Conservation (phyloP, 2,329 filamentous ascomycete species). For the Chrysoporthe austroafricana region DNA sequence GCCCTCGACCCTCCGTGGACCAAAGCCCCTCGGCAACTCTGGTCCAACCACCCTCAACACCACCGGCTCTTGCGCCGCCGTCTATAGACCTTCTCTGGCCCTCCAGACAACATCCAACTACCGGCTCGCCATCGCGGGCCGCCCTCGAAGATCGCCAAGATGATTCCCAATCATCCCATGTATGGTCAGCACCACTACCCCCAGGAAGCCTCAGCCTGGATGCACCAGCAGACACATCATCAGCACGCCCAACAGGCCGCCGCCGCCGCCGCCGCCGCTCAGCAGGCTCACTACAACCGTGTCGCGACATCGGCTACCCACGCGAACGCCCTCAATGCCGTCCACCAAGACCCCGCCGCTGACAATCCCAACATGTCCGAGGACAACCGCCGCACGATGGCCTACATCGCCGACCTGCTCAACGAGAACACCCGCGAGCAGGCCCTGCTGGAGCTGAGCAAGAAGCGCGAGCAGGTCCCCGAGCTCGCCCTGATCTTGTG, state of each 20-base stretch:
- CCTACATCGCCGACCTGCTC: conserved; percentile 89
- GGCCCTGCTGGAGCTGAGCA: conserved; percentile 92
- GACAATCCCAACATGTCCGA: conserved; percentile 72
- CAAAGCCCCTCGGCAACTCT: neutral
- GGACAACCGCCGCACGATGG: conserved; percentile 90
- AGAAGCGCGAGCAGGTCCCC: conserved; percentile 97
- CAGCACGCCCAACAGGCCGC: conserved; percentile 61
- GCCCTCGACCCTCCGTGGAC: neutral
- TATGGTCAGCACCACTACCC: conserved; percentile 70
- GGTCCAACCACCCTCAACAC: conserved; percentile 1
- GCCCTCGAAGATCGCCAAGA: conserved; percentile 41
- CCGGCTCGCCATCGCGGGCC: conserved; percentile 27
- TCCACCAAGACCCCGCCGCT: conserved; percentile 60
- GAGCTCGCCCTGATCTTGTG: conserved; percentile 95
- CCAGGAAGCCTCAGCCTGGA: conserved; percentile 67
- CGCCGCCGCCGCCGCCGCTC: conserved; percentile 55
- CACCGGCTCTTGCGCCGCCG: neutral
- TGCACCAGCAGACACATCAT: conserved; percentile 66
- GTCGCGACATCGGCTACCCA: conserved; percentile 69
- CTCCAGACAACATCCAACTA: neutral
- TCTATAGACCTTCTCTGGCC: neutral
- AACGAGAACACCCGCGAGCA: conserved; percentile 87
- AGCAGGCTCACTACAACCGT: conserved; percentile 72
- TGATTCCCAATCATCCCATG: conserved; percentile 67
- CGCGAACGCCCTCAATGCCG: conserved; percentile 47